phyloP scores from a whole-genome alignment of 176 grass and related monocot genomes.

The bread wheat (Triticum aestivum) region DNA sequence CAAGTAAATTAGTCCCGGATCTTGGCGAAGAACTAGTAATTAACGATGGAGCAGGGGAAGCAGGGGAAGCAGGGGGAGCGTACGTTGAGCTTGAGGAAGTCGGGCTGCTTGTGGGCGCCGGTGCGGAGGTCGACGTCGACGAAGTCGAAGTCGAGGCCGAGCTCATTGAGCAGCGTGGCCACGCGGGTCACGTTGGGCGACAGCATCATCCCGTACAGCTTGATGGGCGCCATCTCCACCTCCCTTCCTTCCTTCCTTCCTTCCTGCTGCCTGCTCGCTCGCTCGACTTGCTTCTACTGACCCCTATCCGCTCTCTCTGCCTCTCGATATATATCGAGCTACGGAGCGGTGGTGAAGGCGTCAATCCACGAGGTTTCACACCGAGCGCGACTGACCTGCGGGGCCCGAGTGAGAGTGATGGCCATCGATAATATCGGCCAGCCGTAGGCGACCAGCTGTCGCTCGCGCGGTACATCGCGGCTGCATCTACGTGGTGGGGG shows the following conservation, averaged over 20 bases:
- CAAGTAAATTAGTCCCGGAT: too few species aligned
- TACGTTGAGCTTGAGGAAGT: slow-evolving; percentile 86
- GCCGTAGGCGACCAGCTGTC: too few species aligned
- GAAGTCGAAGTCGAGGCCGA: slow-evolving; percentile 70
- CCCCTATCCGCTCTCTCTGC: not conserved
- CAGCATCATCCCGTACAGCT: slow-evolving; percentile 63
- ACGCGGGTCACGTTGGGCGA: slow-evolving; percentile 62
- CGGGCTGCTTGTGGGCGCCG: slow-evolving; percentile 73
- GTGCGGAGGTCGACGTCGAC: slow-evolving; percentile 68
- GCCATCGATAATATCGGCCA: not conserved
- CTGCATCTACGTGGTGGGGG: too few species aligned
- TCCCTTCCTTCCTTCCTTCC: too few species aligned
- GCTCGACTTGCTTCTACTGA: too few species aligned
- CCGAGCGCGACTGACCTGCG: too few species aligned
- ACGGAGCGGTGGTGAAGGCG: too few species aligned
- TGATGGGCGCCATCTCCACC: slow-evolving; percentile 40
- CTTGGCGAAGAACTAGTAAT: not conserved
- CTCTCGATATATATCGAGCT: not conserved
- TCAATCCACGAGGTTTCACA: not conserved
- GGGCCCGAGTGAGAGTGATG: not conserved
- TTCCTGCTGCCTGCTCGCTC: too few species aligned
- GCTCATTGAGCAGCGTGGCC: slow-evolving; percentile 64
- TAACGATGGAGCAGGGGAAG: too few species aligned
- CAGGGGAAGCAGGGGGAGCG: not conserved
- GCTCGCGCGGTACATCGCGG: too few species aligned